These are phyloP conservation scores for Leucocoprinus sp. DNA, from an alignment of 768 basidiomycete genomes.

Conservation along the genomic window DNA sequence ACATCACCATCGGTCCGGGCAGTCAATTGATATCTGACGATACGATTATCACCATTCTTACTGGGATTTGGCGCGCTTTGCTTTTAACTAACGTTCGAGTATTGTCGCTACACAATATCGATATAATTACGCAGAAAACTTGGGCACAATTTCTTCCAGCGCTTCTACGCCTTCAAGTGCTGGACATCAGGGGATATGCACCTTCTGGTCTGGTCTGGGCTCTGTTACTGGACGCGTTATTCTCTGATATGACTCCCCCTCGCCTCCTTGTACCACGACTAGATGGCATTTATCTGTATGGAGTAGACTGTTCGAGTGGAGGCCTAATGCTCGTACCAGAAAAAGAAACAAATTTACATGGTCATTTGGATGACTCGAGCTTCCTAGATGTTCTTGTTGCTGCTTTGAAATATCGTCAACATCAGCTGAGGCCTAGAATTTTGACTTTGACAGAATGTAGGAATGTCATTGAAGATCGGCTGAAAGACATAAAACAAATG, in stretches of 20 bases:
- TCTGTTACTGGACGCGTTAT: slow-evolving; percentile 27
- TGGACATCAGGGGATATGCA: slow-evolving; percentile 28
- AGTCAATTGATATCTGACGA: slow-evolving; percentile 22
- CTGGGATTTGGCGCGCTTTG: slow-evolving; percentile 25
- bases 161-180: slow-evolving; percentile 25
- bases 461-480: slow-evolving; percentile 19
- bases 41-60: slow-evolving; percentile 22
- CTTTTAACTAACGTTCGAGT: slow-evolving; percentile 24
- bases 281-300: slow-evolving; percentile 30
- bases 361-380: slow-evolving; percentile 31
- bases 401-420: slow-evolving; percentile 23
- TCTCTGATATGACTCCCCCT: not conserved
- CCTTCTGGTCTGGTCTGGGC: slow-evolving; percentile 34
- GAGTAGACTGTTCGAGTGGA: slow-evolving; percentile 30
- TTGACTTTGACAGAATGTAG: slow-evolving; percentile 28
- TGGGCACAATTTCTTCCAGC: slow-evolving; percentile 26
- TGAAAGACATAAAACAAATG: slow-evolving; percentile 19
- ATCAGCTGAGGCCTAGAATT: slow-evolving; percentile 23
- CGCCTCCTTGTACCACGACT: slow-evolving; percentile 25
- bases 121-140: slow-evolving; percentile 31
- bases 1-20: slow-evolving; percentile 24
- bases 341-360: slow-evolving; percentile 24
- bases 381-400: slow-evolving; percentile 32
- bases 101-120: slow-evolving; percentile 28
- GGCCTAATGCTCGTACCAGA: slow-evolving; percentile 30